A percentile compares a stretch with the other conserved stretches of the same genome.
phyloP scores from a whole-genome alignment of 1,284 basidiomycete genomes.

The Erythrobasidium hasegawianum region DNA sequence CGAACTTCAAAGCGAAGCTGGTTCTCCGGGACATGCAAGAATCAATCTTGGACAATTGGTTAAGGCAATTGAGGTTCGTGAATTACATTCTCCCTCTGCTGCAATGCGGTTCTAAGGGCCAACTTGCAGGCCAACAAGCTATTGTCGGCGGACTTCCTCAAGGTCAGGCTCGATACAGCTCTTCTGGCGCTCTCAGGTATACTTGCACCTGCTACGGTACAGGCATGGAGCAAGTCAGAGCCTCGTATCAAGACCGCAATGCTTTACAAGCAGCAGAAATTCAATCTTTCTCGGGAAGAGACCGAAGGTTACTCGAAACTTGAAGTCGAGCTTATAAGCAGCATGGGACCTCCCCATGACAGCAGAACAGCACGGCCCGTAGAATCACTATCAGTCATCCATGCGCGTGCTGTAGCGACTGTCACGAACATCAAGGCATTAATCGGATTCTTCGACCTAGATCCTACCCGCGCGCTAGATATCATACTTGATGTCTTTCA shows the following conservation, averaged over 20 bases:
- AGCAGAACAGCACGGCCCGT: constrained; percentile 51
- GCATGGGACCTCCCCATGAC: constrained; percentile 66
- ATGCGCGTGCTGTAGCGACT: constrained; percentile 44
- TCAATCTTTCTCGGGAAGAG: constrained; percentile 93
- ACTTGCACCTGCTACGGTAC: background rate
- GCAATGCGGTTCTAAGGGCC: background rate
- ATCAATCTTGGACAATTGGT: constrained; percentile 24
- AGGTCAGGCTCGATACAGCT: constrained; percentile 18
- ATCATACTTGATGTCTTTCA: constrained; percentile 88
- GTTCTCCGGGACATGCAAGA: constrained; percentile 5
- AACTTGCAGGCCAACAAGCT: constrained; percentile 10
- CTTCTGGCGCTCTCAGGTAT: constrained; percentile 17
- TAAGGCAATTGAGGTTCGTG: constrained; percentile 27
- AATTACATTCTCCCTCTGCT: background rate
- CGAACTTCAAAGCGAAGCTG: constrained; percentile 7
- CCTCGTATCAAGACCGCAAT: constrained; percentile 25
- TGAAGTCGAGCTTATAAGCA: constrained; percentile 74
- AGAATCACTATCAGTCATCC: constrained; percentile 52
- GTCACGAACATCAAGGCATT: constrained; percentile 63
- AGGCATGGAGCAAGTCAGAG: constrained; percentile 12
- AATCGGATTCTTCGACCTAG: constrained; percentile 92
- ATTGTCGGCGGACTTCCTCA: constrained; percentile 25
- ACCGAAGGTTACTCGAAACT: constrained; percentile 96
- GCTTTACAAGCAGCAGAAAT: constrained; percentile 92
- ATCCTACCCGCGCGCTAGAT: constrained; percentile 89